Percentiles rank a stretch among this genome's conserved stretches.
phyloP scores from a whole-genome alignment of 169 alveolate species.

The Cystoisospora suis region DNA sequence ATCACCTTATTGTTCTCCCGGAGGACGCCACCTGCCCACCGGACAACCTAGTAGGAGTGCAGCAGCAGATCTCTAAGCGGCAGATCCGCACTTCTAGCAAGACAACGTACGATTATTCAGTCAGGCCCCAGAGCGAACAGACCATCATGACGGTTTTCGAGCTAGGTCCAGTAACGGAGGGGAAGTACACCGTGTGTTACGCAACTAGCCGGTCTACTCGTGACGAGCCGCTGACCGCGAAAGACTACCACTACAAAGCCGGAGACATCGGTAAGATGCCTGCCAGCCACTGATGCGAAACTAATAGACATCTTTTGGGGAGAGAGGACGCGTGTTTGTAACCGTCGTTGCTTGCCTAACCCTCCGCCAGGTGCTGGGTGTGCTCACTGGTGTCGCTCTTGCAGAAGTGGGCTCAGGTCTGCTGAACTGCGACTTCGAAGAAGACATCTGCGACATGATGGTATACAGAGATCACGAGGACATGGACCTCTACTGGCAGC shows the following conservation, averaged over 20 bases:
- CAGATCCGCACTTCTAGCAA: slow-evolving; percentile 47
- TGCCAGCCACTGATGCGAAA: no score
- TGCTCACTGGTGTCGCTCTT: no score
- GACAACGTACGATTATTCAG: slow-evolving; percentile 30
- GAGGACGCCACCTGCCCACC: slow-evolving; percentile 45
- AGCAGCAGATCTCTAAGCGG: slow-evolving; percentile 8
- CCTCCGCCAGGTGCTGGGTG: no score
- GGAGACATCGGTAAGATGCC: slow-evolving; percentile 28
- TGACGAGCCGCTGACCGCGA: neutral
- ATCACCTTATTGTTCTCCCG: neutral
- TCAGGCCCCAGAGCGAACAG: slow-evolving; percentile 40
- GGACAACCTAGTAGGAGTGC: slow-evolving; percentile 3
- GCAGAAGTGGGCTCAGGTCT: neutral
- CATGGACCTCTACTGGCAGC: slow-evolving; percentile 36
- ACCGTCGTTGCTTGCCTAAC: no score
- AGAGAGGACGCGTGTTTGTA: no score
- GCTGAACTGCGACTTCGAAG: slow-evolving; percentile 61
- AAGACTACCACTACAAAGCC: slow-evolving; percentile 55
- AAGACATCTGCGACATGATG: slow-evolving; percentile 59
- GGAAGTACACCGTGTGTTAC: slow-evolving; percentile 50
- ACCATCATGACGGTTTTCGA: slow-evolving; percentile 51
- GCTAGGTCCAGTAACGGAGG: slow-evolving; percentile 19
- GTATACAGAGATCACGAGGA: slow-evolving; percentile 21
- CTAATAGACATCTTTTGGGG: no score
- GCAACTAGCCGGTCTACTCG: slow-evolving; percentile 40